Conservation (phyloP, 495 filamentous ascomycete species). For the Podospora comata region DNA sequence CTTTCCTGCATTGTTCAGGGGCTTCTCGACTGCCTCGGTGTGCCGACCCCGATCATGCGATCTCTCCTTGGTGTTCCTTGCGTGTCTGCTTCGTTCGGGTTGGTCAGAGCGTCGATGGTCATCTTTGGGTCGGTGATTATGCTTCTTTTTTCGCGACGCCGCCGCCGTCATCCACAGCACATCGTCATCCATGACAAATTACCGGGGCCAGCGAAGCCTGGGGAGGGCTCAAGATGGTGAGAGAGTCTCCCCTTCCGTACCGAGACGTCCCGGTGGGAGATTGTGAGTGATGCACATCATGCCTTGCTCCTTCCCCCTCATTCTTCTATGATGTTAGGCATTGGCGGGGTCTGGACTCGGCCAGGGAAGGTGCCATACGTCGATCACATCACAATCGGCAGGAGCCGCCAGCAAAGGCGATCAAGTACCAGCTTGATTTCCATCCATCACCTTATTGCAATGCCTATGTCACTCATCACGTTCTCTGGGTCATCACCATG, state of each 20-base stretch:
- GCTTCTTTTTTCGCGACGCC: background rate
- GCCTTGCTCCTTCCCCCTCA: background rate
- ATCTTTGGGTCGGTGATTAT: background rate
- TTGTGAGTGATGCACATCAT: background rate
- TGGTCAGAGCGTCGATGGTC: conserved; percentile 1
- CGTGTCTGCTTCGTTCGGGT: background rate
- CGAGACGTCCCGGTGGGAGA: background rate
- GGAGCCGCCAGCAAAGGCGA: background rate
- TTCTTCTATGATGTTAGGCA: background rate
- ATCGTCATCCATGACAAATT: background rate
- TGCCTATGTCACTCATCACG: background rate
- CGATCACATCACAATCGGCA: background rate
- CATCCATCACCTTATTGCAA: background rate
- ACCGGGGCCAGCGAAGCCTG: background rate
- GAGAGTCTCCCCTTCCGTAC: background rate
- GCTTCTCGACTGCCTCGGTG: background rate
- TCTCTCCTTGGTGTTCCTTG: background rate
- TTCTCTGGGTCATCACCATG: background rate
- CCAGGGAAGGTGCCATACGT: background rate
- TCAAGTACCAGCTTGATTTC: background rate
- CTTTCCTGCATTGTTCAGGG: background rate
- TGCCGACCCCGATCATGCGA: conserved; percentile 2
- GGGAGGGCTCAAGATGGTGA: background rate
- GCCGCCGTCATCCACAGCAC: background rate
- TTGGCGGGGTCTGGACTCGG: background rate